Conservation (phyloP, 2,329 filamentous ascomycete genomes). For the Diaporthe ampelina region DNA sequence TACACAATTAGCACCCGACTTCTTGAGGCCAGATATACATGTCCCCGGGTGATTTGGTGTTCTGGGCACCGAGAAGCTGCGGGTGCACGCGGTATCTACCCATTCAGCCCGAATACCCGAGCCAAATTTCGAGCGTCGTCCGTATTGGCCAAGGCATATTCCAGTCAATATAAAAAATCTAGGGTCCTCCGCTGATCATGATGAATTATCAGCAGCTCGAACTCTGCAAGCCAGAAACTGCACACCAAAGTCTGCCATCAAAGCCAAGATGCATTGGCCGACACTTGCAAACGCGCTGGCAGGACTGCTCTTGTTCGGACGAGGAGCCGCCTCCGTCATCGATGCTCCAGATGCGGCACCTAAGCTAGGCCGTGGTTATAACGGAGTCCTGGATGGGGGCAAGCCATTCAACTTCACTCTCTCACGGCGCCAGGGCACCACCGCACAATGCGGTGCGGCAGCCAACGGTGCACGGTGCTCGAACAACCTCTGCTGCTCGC, state of each 20-base stretch:
- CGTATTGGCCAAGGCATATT: background rate
- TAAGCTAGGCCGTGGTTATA: background rate
- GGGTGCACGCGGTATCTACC: background rate
- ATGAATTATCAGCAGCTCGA: background rate
- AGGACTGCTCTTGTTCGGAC: conserved; percentile 5
- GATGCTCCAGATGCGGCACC: background rate
- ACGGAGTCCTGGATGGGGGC: background rate
- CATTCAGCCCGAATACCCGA: conserved; percentile 30
- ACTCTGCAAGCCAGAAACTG: background rate
- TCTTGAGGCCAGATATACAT: conserved; percentile 1
- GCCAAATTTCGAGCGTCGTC: background rate
- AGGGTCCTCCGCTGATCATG: conserved; percentile 13
- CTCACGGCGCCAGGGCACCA: conserved; percentile 10
- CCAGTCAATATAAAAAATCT: conserved; percentile 22
- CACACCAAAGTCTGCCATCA: background rate
- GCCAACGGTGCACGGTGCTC: conserved; percentile 32
- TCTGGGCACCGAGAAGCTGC: conserved; percentile 2
- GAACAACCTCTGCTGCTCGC: conserved; percentile 31
- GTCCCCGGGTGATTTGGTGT: conserved; percentile 17
- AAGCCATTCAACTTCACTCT: background rate
- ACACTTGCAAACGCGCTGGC: background rate
- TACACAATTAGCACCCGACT: conserved; percentile 1
- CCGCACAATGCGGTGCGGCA: conserved; percentile 27
- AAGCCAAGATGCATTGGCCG: conserved; percentile 14
- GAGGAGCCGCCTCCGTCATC: background rate